Base-by-base conservation (phyloP, 805 yeast species). In the Tetrapisispora iriomotensis region DNA sequence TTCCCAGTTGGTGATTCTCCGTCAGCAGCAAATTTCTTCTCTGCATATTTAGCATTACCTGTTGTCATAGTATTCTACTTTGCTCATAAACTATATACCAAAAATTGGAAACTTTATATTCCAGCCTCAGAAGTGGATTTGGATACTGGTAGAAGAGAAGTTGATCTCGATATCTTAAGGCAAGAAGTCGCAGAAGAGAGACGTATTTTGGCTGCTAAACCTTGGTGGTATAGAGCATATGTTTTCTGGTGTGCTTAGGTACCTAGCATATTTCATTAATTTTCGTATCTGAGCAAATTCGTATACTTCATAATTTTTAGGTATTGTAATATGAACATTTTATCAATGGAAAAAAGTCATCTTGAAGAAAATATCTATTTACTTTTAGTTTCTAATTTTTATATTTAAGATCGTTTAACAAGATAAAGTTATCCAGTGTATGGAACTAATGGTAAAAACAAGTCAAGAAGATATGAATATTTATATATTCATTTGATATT, bases 11-110 rank as follows among this genome's bases (percentile, higher is more conserved):
- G 76, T 12, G 66, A 43, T 6, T 34, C 60, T 8, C 74, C 81
- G 38, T 67, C 63, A 54, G 82, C 84, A 8, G 50, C 60, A 29
- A 61, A 50, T 33, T 84, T 84, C 69, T 84, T 84, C 67, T 64
- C 71, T 54, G 65, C 74, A 20, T 83, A 78, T 60, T 65, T 84
- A 49, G 75, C 85, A 10, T 67, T 70, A 42, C 83, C 84, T 15
- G 71, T 82, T 34, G 66, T 80, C 29, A 39, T 83, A 27, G 72
- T 60, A 2, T 71, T 75, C 60, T 79, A 71, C 60, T 15, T 72
- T 14, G 72, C 65, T 43, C 82, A 79, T 67, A 79, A 78, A 61
- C 34, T 75, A 28, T 74, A 74, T 68, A 70, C 56, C 45, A 60
- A 56, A 39, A 61, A 65, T 48, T 65, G 66, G 64, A 61, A 44